Conservation (phyloP, 73 alveolate species). For the Effrenium voratum region DNA sequence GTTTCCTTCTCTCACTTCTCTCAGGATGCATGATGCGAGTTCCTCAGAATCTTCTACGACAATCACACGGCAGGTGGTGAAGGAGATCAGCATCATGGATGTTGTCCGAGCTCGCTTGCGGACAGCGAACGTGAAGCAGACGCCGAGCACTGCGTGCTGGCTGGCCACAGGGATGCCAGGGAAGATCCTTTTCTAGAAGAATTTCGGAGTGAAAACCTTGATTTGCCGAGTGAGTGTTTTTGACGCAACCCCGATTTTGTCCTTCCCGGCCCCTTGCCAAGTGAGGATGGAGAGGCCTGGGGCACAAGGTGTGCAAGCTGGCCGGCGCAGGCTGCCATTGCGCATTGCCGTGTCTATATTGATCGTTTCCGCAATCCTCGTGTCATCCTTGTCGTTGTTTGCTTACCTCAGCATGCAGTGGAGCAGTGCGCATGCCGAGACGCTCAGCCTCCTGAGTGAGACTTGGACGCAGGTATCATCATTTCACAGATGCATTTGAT, state of each 20-base stretch:
- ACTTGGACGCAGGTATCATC: not conserved
- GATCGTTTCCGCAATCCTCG: conserved; percentile 26
- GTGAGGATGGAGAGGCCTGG: not conserved
- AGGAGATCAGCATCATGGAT: no score
- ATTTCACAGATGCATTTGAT: not conserved
- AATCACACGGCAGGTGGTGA: no score
- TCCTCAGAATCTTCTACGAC: no score
- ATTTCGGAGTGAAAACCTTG: not conserved
- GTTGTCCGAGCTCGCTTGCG: no score
- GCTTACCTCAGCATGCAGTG: conserved; percentile 47
- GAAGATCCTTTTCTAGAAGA: not conserved
- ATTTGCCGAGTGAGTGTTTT: not conserved
- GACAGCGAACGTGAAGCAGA: conserved; percentile 60
- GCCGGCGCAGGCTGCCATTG: not conserved
- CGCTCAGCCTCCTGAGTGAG: conserved; percentile 1
- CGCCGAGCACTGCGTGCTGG: conserved; percentile 71
- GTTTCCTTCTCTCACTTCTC: no score
- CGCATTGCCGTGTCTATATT: conserved; percentile 20
- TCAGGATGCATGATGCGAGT: no score
- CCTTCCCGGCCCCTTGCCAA: not conserved
- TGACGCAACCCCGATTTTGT: not conserved
- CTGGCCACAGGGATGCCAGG: not conserved
- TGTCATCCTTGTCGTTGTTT: conserved; percentile 24
- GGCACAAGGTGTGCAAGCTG: not conserved
- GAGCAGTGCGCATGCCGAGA: conserved; percentile 37